These are phyloP conservation scores for Curvularia hawaiiensis DNA, from an alignment of 2,329 filamentous ascomycete genomes.

Conservation along the genomic window DNA sequence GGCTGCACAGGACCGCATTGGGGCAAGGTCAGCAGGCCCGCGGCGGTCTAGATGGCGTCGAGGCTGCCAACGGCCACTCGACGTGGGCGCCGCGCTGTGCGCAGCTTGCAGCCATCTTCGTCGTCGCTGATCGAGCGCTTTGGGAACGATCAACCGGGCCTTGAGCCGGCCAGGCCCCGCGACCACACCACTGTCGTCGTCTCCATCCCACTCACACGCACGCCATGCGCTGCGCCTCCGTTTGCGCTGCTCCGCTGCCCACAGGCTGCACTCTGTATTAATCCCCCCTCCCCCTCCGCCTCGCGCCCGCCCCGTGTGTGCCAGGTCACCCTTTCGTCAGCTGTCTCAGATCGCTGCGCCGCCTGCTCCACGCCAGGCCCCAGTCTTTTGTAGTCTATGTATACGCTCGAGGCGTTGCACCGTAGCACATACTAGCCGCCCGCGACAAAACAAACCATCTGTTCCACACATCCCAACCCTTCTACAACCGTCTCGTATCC, in stretches of 20 bases:
- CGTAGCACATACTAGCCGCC: constrained; percentile 12
- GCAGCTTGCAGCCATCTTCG: constrained; percentile 28
- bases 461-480: constrained; percentile 3
- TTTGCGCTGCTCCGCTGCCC: constrained; percentile 21
- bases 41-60: constrained; percentile 13
- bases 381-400: constrained; percentile 20
- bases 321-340: constrained; percentile 35
- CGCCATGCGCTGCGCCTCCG: constrained; percentile 33
- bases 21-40: constrained; percentile 26
- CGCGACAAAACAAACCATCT: constrained; percentile 19
- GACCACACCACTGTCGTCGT: constrained; percentile 17
- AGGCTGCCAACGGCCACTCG: constrained; percentile 20
- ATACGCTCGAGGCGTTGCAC: constrained; percentile 26
- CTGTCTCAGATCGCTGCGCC: constrained; percentile 32
- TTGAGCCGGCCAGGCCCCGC: constrained; percentile 14
- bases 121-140: constrained; percentile 29
- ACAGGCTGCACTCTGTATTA: constrained; percentile 22
- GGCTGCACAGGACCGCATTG: constrained; percentile 9
- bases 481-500: neutral
- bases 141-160: constrained; percentile 19
- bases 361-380: constrained; percentile 23
- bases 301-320: constrained; percentile 30
- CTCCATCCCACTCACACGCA: constrained; percentile 17
- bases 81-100: constrained; percentile 21
- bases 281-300: constrained; percentile 22